These are phyloP conservation scores for Scleromitrula shiraiana DNA, from an alignment of 2,329 filamentous ascomycete genomes.

Conservation along the genomic window DNA sequence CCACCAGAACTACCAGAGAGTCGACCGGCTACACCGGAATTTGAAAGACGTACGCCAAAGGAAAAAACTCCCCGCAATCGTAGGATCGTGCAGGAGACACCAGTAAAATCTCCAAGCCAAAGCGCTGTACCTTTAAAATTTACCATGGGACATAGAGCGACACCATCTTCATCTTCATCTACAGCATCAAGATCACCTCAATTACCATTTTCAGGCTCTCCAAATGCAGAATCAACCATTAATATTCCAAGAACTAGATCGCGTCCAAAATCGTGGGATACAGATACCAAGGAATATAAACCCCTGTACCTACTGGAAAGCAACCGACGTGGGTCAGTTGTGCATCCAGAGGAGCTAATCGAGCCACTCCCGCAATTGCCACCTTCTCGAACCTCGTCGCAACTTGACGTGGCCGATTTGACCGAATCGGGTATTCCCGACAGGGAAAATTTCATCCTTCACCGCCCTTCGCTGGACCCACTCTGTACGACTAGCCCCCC, in stretches of 20 bases:
- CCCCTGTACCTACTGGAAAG: conserved; percentile 74
- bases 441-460: conserved; percentile 4
- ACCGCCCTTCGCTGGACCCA: conserved; percentile 10
- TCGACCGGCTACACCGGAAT: conserved; percentile 39
- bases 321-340: conserved; percentile 21
- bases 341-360: conserved; percentile 26
- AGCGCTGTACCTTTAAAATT: conserved; percentile 50
- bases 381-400: conserved; percentile 39
- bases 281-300: conserved; percentile 57
- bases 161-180: conserved; percentile 38
- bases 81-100: conserved; percentile 23
- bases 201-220: conserved; percentile 31
- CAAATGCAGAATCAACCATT: conserved; percentile 24
- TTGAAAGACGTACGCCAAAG: conserved; percentile 18
- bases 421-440: conserved; percentile 2
- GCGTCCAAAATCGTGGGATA: conserved; percentile 55
- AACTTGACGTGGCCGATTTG: conserved; percentile 19
- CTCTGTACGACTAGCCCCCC: conserved; percentile 34
- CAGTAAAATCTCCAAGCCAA: conserved; percentile 35
- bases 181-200: conserved; percentile 34
- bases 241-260: conserved; percentile 32
- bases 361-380: conserved; percentile 40
- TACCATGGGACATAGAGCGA: conserved; percentile 35
- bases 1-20: conserved; percentile 53
- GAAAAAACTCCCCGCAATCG: conserved; percentile 20